Percentiles rank a stretch among this genome's conserved stretches.
phyloP scores from a whole-genome alignment of 345 rosid species.

The Lepidium sativum region DNA sequence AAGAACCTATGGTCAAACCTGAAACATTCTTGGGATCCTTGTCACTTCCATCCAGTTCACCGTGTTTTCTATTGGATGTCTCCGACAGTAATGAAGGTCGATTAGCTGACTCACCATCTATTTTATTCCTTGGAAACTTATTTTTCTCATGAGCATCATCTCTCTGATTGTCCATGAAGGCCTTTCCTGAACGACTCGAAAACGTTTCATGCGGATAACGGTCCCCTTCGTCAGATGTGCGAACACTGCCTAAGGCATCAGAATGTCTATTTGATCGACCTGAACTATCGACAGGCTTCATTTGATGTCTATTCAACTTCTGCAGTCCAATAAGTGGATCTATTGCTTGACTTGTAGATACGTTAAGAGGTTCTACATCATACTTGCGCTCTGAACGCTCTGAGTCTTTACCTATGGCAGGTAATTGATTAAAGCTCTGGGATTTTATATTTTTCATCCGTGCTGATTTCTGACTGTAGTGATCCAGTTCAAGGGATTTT shows the following conservation, averaged over 20 bases:
- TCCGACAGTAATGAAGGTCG: conserved; percentile 42
- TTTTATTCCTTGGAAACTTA: conserved; percentile 42
- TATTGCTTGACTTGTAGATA: conserved; percentile 29
- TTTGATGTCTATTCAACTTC: conserved; percentile 32
- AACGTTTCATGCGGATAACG: conserved; percentile 32
- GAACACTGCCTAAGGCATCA: conserved; percentile 38
- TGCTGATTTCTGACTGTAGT: conserved; percentile 36
- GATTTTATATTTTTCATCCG: conserved; percentile 44
- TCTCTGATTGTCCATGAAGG: conserved; percentile 40
- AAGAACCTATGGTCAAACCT: conserved; percentile 32
- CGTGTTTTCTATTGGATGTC: conserved; percentile 33
- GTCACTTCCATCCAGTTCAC: conserved; percentile 43
- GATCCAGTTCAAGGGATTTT: conserved; percentile 38
- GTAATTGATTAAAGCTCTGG: conserved; percentile 36
- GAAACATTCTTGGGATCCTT: conserved; percentile 45
- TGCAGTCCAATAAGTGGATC: conserved; percentile 35
- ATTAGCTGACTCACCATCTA: conserved; percentile 49
- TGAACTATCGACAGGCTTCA: conserved; percentile 36
- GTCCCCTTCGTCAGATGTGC: conserved; percentile 38
- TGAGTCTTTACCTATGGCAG: conserved; percentile 37
- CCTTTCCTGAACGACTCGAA: conserved; percentile 38
- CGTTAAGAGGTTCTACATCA: conserved; percentile 30
- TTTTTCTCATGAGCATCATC: conserved; percentile 39
- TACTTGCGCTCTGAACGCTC: conserved; percentile 38
- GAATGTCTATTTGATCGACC: conserved; percentile 37